A percentile compares a stretch with the other conserved stretches of the same genome.
These are phyloP conservation scores for Inga oerstediana DNA, from an alignment of 306 rosid species.

Conservation along the genomic window DNA sequence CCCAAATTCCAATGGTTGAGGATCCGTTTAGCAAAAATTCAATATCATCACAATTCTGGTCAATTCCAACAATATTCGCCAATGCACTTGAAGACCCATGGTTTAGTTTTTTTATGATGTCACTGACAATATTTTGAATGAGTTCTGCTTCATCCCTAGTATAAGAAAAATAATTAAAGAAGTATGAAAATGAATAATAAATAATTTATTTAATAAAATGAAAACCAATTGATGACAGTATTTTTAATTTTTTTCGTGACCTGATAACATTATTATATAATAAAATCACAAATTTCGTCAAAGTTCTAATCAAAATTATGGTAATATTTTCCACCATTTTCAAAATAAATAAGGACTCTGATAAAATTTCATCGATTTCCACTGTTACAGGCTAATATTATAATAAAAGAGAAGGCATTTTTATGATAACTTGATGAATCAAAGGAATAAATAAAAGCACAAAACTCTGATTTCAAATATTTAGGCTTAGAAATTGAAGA, in stretches of 20 bases:
- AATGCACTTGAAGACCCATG: neutral
- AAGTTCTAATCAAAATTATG: no score
- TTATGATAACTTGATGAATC: neutral
- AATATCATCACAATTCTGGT: neutral
- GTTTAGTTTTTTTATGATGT: neutral
- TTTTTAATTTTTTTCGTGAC: no score
- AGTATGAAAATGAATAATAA: no score
- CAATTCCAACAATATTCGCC: neutral
- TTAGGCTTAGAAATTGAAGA: neutral
- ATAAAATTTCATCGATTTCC: neutral
- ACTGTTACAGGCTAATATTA: neutral
- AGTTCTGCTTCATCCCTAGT: no score
- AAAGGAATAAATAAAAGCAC: neutral
- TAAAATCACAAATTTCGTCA: neutral
- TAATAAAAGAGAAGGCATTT: neutral
- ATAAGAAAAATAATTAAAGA: no score
- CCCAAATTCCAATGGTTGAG: conserved; percentile 32
- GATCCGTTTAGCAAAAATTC: neutral
- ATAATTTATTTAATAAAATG: no score
- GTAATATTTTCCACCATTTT: no score
- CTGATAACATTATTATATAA: neutral
- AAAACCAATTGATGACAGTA: no score
- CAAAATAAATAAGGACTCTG: neutral
- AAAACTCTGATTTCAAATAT: neutral
- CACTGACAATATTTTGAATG: no score